These are phyloP conservation scores for Capsella rubella DNA, from an alignment of 441 rosid genomes.

Conservation along the genomic window DNA sequence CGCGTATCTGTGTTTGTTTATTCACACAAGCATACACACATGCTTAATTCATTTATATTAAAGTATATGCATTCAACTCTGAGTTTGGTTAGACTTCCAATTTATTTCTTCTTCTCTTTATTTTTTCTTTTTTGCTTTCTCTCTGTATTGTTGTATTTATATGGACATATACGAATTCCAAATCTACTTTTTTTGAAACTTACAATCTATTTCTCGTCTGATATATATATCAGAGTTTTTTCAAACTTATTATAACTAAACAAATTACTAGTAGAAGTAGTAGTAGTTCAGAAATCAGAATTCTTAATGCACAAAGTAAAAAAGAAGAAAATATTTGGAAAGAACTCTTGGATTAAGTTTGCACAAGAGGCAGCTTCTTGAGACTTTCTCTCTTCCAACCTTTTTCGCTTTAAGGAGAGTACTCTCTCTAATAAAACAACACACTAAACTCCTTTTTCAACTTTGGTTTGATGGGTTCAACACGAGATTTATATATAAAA, in stretches of 20 bases:
- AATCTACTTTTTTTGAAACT: not conserved
- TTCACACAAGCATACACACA: not conserved
- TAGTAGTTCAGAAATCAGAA: not conserved
- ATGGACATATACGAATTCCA: too few relatives aligned
- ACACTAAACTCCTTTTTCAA: conserved; percentile 12
- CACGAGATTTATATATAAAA: not conserved
- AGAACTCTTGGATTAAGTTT: not conserved
- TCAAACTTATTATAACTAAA: not conserved
- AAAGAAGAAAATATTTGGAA: too few relatives aligned
- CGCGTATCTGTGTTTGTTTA: conserved; percentile 8
- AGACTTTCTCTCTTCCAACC: not conserved
- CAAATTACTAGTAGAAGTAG: not conserved
- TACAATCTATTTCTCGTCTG: not conserved
- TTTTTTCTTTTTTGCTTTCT: too few relatives aligned
- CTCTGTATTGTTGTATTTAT: too few relatives aligned
- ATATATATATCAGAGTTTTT: not conserved
- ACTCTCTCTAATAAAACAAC: not conserved
- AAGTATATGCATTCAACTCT: not conserved
- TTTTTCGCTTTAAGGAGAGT: not conserved
- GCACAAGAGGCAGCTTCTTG: not conserved
- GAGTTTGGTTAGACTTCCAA: conserved; percentile 23
- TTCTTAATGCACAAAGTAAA: not conserved
- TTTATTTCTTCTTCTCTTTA: not conserved
- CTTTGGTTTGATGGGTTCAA: conserved; percentile 22
- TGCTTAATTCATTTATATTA: not conserved